Conservation (phyloP, 441 rosid genomes). For the Corymbia calophylla region DNA sequence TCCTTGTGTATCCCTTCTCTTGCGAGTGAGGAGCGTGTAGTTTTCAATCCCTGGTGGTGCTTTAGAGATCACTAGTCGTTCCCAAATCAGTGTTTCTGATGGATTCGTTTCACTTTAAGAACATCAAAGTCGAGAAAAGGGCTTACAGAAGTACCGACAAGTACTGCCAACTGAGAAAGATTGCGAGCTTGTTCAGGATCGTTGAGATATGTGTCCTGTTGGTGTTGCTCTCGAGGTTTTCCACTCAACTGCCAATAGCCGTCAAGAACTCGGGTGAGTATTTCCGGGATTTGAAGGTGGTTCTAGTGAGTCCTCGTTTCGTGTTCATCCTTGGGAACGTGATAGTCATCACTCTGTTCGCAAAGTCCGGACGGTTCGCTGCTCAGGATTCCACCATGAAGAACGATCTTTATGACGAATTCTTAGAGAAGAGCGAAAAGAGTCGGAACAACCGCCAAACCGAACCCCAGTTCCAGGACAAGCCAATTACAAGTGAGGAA, state of each 20-base stretch:
- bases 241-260: slow-evolving; percentile 37
- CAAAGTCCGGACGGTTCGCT: slow-evolving; percentile 51
- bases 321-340: slow-evolving; percentile 73
- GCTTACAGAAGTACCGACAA: slow-evolving; percentile 34
- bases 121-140: slow-evolving; percentile 35
- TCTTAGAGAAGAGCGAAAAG: slow-evolving; percentile 34
- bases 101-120: slow-evolving; percentile 40
- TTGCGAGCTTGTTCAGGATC: slow-evolving; percentile 48
- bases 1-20: slow-evolving; percentile 16
- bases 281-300: slow-evolving; percentile 36
- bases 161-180: slow-evolving; percentile 28
- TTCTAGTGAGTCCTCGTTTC: slow-evolving; percentile 53
- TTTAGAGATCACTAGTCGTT: neutral
- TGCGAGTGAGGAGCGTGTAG: slow-evolving; percentile 19
- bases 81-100: slow-evolving; percentile 9
- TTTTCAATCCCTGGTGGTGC: neutral
- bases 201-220: slow-evolving; percentile 47
- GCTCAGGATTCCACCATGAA: slow-evolving; percentile 20
- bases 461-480: slow-evolving; percentile 5
- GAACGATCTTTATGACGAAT: slow-evolving; percentile 41
- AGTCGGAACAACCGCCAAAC: neutral
- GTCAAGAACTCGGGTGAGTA: slow-evolving; percentile 49
- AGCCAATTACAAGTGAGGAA: slow-evolving; percentile 11
- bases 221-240: slow-evolving; percentile 47
- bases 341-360: slow-evolving; percentile 61